Base-by-base conservation (phyloP, 495 filamentous ascomycete genomes). In the Penicillium canariense region DNA sequence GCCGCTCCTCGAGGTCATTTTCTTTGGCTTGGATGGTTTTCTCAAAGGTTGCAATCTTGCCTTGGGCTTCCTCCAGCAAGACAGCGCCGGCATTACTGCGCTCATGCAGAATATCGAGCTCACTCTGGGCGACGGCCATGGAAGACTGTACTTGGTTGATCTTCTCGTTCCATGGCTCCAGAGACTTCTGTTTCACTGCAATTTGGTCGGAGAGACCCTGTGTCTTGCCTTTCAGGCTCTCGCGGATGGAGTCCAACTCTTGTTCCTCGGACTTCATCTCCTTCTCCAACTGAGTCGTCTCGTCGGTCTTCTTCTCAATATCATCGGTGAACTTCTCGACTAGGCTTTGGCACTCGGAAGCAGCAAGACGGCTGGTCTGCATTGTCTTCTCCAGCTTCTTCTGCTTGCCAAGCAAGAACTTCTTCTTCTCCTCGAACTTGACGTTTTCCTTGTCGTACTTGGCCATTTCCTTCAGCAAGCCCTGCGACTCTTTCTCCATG, bases 341-440 rank as follows among this genome's bases (percentile, higher is more conserved):
- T 35, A 89, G 79, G 52, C 88, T 85, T 26, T 84, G 79, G 15
- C 89, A 86, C 62, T 96, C 91, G 0, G 84, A 82, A 12, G 85
- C 81, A 4, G 87, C 84, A 20, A 85, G 77, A 25, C 81, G 84
- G 62, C 79, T 84, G 36, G 84, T 84, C 50, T 87, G 77, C 62
- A 94, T 87, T 0, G 88, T 76, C 70, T 97, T 97, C 60, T 98
- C 91, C 10, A 96, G 79, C 75, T 97, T 97, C 77, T 95, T 96
- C 58, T 89, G 84, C 74, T 97, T 98, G 52, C 84, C 85, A 2
- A 77, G 73, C 52, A 98, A 69, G 69, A 96, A 96, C 65, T 98
- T 98, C 63, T 87, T 85, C 78, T 97, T 97, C 69, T 97, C 94
- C 50, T 97, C 94, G 60, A 95, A 91, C 63, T 97, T 97, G 68